These are phyloP conservation scores for Candida krabiensis DNA, from an alignment of 805 yeast species.

Conservation along the genomic window DNA sequence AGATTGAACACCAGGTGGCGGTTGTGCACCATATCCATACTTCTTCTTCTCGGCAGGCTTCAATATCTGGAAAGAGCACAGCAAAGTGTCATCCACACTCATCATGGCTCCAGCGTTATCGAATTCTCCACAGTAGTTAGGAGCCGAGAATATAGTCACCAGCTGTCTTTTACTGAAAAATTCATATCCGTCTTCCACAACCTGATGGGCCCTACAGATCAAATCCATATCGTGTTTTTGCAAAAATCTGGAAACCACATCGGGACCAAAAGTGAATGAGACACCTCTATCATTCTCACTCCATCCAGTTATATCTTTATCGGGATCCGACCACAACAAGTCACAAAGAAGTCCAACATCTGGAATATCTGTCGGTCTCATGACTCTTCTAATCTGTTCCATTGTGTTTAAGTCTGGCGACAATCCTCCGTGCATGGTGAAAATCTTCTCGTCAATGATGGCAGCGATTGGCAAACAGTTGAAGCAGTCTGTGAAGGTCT, in stretches of 20 bases:
- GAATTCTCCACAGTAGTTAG: constrained; percentile 98
- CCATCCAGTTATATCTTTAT: constrained; percentile 98
- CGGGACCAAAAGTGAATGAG: constrained; percentile 99
- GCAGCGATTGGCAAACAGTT: constrained; percentile 99
- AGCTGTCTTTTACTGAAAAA: constrained; percentile 94
- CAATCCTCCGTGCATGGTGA: constrained; percentile 98
- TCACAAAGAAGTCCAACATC: constrained; percentile 97
- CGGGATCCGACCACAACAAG: constrained; percentile 97
- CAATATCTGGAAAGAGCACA: constrained; percentile 94
- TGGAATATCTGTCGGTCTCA: constrained; percentile 99
- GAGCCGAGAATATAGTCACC: constrained; percentile 94
- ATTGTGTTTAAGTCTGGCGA: constrained; percentile 96
- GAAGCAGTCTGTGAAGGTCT: constrained; percentile 97
- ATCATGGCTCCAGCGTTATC: constrained; percentile 99
- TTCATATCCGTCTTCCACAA: constrained; percentile 98
- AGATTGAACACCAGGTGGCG: constrained; percentile 23
- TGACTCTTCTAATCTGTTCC: constrained; percentile 98
- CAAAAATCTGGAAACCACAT: constrained; percentile 91
- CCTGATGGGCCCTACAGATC: constrained; percentile 98
- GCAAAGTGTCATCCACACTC: constrained; percentile 94
- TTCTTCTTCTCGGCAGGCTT: constrained; percentile 98
- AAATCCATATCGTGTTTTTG: constrained; percentile 98
- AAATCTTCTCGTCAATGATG: constrained; percentile 94
- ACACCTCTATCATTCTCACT: constrained; percentile 99
- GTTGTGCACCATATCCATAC: constrained; percentile 36